phyloP scores from a whole-genome alignment of 2,329 filamentous ascomycete genomes.

The Trichoderma citrinoviride region DNA sequence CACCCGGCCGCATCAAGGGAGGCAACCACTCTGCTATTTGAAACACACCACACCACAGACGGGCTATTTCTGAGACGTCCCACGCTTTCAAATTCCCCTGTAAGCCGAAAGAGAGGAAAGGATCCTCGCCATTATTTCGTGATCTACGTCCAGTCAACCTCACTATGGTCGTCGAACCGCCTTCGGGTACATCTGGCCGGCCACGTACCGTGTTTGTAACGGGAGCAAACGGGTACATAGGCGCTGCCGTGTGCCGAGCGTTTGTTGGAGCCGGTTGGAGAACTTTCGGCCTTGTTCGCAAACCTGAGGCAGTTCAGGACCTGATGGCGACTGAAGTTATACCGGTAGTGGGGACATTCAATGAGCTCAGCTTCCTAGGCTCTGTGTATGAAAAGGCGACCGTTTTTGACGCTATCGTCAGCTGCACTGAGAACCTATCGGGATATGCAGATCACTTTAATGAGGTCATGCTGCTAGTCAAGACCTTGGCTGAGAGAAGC shows the following conservation, averaged over 20 bases:
- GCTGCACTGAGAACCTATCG: conserved; percentile 41
- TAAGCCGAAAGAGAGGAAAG: no score
- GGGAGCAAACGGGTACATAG: conserved; percentile 50
- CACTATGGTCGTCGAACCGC: not conserved
- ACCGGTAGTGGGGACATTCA: conserved; percentile 38
- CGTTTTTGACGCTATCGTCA: conserved; percentile 23
- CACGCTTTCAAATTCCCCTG: no score
- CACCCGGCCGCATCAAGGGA: no score
- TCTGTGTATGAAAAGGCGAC: not conserved
- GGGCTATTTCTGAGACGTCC: no score
- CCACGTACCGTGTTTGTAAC: conserved; percentile 42
- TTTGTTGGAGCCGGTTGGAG: conserved; percentile 46
- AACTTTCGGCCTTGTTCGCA: conserved; percentile 45
- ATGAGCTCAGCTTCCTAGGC: not conserved
- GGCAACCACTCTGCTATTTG: no score
- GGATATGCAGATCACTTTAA: conserved; percentile 42
- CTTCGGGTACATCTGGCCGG: not conserved
- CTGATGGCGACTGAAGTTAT: conserved; percentile 39
- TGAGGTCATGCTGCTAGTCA: conserved; percentile 37
- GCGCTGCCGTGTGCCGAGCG: conserved; percentile 43
- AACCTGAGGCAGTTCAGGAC: conserved; percentile 29
- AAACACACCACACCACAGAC: no score
- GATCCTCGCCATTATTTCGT: no score
- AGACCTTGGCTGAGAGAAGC: conserved; percentile 30
- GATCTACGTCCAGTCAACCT: not conserved